These are phyloP conservation scores for Aspergillus nanangensis DNA, from an alignment of 495 filamentous ascomycete species.

Conservation along the genomic window DNA sequence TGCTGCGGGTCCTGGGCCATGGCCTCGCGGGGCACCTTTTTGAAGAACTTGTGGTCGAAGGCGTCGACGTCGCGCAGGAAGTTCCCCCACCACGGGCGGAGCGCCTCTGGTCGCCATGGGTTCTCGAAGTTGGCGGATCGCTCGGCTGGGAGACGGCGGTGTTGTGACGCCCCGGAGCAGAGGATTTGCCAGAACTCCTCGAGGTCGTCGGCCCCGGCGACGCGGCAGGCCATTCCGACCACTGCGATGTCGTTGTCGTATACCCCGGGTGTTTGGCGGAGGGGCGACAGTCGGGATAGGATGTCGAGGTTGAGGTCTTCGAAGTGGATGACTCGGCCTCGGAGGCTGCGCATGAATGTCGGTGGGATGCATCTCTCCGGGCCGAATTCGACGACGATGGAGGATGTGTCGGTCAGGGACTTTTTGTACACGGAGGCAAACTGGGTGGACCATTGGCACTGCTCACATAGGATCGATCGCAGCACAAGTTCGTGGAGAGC, in stretches of 20 bases:
- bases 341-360: constrained; percentile 18
- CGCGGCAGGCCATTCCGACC: constrained; percentile 46
- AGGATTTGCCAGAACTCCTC: constrained; percentile 43
- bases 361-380: constrained; percentile 39
- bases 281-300: constrained; percentile 6
- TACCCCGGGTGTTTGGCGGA: constrained; percentile 1
- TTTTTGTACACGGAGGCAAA: constrained; percentile 13
- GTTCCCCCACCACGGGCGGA: constrained; percentile 41
- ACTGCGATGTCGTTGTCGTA: constrained; percentile 42
- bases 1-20: constrained; percentile 50
- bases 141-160: constrained; percentile 29
- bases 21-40: constrained; percentile 40
- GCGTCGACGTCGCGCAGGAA: constrained; percentile 39
- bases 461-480: constrained; percentile 36
- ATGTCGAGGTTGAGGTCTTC: constrained; percentile 7
- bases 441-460: constrained; percentile 37
- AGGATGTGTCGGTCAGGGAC: constrained; percentile 10
- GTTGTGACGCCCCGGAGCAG: constrained; percentile 36
- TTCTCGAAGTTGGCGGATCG: constrained; percentile 34
- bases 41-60: constrained; percentile 55
- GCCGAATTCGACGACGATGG: constrained; percentile 34
- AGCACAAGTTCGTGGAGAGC: constrained; percentile 28
- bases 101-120: constrained; percentile 25
- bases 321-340: constrained; percentile 22
- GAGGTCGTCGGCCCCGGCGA: constrained; percentile 44